Conservation (phyloP, 1,284 basidiomycete genomes). For the Pascua guehoae region DNA sequence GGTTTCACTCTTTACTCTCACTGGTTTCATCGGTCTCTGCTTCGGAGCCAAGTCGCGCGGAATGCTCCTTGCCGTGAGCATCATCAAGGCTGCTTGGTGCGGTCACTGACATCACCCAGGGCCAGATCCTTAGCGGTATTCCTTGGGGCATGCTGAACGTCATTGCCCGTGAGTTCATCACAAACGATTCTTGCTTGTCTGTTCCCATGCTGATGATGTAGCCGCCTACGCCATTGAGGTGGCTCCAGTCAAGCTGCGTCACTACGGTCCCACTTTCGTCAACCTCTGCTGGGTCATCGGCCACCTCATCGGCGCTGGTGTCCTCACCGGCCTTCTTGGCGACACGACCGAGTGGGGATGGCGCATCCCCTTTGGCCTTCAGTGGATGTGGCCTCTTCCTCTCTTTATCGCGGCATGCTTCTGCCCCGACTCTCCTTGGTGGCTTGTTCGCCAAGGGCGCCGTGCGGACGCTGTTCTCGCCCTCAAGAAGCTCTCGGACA, state of each 20-base stretch:
- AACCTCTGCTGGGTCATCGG: slow-evolving; percentile 44
- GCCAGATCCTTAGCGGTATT: slow-evolving; percentile 40
- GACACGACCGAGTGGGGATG: slow-evolving; percentile 20
- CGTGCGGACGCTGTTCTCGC: slow-evolving; percentile 17
- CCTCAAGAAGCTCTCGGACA: background rate
- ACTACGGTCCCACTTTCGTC: slow-evolving; percentile 44
- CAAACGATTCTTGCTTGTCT: background rate
- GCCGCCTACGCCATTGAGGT: slow-evolving; percentile 48
- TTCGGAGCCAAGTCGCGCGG: slow-evolving; percentile 43
- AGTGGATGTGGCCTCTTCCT: slow-evolving; percentile 15
- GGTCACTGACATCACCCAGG: slow-evolving; percentile 1
- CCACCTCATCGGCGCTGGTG: slow-evolving; percentile 22
- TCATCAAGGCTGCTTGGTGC: no score
- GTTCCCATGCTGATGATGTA: background rate
- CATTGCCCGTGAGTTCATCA: background rate
- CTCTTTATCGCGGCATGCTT: slow-evolving; percentile 17
- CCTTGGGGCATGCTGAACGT: slow-evolving; percentile 23
- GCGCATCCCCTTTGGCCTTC: slow-evolving; percentile 7
- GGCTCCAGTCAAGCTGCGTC: slow-evolving; percentile 39
- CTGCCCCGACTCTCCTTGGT: slow-evolving; percentile 39
- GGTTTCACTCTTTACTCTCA: slow-evolving; percentile 32
- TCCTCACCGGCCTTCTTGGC: slow-evolving; percentile 11
- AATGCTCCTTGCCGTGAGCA: slow-evolving; percentile 34
- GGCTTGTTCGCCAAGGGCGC: slow-evolving; percentile 27
- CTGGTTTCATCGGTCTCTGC: slow-evolving; percentile 38